Base-by-base conservation (phyloP, 176 grass and related monocot species). In the Ensete glaucum region DNA sequence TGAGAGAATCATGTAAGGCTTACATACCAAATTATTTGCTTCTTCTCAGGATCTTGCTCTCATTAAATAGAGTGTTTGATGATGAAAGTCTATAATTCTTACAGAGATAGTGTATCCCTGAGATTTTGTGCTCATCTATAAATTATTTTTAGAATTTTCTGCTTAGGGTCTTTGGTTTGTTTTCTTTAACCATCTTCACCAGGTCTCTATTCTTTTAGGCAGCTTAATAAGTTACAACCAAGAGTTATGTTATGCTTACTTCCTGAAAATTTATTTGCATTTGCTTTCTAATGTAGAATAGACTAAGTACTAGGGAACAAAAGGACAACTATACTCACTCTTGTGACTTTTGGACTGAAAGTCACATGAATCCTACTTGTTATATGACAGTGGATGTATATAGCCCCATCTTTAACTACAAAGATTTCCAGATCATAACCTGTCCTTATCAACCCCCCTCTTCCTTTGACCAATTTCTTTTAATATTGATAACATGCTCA, bases 1-100 rank as follows among this genome's bases (percentile, higher is more conserved):
- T 74, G 71, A 81, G 60, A 52, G 81, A 22, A 81, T 88, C 12
- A 83, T 88, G 85, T 88, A 74, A 60, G 85, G 15, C 52, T 64
- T 60, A 19, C 17, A 22, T 74, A 13, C 10, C 24, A 16, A 48
- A 66, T 54, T 52, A 52, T 14, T 73, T 48, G 2, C 15, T 4
- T 48, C 27, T 16, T 74, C 25, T 67, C 11, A 3, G n/a, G 70
- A 55, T 76, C 56, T 54, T 48, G 29, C 70, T 72, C 70, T 72
- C 50, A 20, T 62, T 63, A 63, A 48, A 29, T 52, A 63, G 11
- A 52, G 72, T 20, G n/a, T 50, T 25, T 63, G 34, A 43, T 43
- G 3, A 43, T 43, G 34, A 43, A 43, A 6, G 3, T 15, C 7
- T 60, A 15, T 60, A 21, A n/a, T 60, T 15, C 6, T 17, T 6